Evolutionary conservation across 2,329 filamentous ascomycete species (phyloP), one percentile per base, ranked within the genome.

Genomic region (Monosporascus sp.): DNA sequence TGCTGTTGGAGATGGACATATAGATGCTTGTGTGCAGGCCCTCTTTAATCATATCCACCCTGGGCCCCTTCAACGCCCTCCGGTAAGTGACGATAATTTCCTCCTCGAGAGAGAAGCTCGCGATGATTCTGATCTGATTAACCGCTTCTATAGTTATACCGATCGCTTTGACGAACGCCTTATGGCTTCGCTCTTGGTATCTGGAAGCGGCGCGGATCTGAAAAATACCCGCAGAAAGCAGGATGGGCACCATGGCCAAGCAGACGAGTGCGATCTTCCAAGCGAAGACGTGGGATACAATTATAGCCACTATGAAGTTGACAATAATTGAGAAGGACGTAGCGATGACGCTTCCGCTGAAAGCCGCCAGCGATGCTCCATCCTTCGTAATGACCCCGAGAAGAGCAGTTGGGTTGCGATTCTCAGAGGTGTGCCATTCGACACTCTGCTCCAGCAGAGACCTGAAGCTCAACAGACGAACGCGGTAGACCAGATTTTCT

Each of bases 221-320:
- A 73, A 84, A 76, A 47, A 80, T 72, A 1, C 81, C 81, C n/a
- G 80, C 72, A 24, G 75, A 75, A 0, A 85, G 68, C 0, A 84
- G 69, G 14, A 84, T 57, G 39, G 53, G 55, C 9, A 55, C 50
- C 51, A 57, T 55, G 0, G 44, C 44, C 8, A 56, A 24, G 24
- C 27, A 53, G 3, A 83, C 80, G 5, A 84, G 57, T 0, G 81
- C 79, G 46, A 84, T 80, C 57, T 75, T 79, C 81, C 81, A 84
- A 4, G 80, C 80, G 50, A 83, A 72, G 31, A 79, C 74, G 52
- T 81, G 77, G 0, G 79, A 76, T 6, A 84, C 58, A 17, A 79
- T 72, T 34, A 84, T 77, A 0, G 76, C 78, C 0, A 74, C 75
- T 31, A 82, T 59, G 15, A 83, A 73, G 60, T 81, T 83, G 57